Percentiles rank a stretch among this genome's conserved stretches.
Conservation (phyloP, 495 filamentous ascomycete species). For the Aspergillus ellipticus region DNA sequence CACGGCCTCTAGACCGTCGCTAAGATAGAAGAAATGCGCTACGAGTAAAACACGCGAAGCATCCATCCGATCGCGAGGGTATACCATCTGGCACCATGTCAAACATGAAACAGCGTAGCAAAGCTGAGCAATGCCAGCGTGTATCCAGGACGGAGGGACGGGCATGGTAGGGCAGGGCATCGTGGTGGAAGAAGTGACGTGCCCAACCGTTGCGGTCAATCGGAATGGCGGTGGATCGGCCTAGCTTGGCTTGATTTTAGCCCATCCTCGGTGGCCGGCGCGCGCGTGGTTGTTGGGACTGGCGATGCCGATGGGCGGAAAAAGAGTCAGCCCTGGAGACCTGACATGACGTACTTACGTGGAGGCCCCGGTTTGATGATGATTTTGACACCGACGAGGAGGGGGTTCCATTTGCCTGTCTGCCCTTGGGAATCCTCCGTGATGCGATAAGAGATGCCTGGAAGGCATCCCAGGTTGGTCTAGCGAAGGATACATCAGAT, state of each 20-base stretch:
- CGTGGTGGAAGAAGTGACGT: background rate
- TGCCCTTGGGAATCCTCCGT: background rate
- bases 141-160: no score
- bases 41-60: no score
- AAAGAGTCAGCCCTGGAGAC: background rate
- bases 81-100: no score
- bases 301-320: no score
- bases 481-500: constrained; percentile 8
- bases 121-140: no score
- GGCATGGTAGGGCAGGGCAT: no score
- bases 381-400: background rate
- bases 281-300: background rate
- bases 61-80: no score
- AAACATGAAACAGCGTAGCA: no score
- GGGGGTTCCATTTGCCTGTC: background rate
- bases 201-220: constrained; percentile 5
- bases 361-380: background rate
- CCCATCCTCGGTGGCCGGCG: background rate
- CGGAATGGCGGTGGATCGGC: constrained; percentile 2
- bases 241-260: constrained; percentile 4
- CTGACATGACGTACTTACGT: background rate
- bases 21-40: no score
- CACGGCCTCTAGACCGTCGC: no score
- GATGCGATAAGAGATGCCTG: no score
- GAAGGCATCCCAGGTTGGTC: background rate